These are phyloP conservation scores for Neurospora sp. DNA, from an alignment of 2,329 filamentous ascomycete genomes.

Conservation along the genomic window DNA sequence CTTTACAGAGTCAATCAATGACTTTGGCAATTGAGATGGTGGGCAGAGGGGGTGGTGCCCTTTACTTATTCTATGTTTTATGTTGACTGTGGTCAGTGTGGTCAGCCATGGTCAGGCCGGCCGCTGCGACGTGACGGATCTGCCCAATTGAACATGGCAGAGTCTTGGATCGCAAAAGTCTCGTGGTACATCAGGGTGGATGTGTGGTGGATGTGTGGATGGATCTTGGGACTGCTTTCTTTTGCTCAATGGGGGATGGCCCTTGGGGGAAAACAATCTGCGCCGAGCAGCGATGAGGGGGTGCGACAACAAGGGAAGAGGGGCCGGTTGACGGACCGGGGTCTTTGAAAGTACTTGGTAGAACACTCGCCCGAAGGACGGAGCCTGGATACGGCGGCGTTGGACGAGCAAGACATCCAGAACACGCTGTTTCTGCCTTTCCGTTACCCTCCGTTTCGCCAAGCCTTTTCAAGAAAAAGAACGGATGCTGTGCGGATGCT, in stretches of 20 bases:
- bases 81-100: constrained; percentile 2
- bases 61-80: constrained; percentile 16
- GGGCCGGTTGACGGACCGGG: constrained; percentile 14
- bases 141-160: constrained; percentile 14
- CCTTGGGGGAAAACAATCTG: neutral
- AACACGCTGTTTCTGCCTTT: neutral
- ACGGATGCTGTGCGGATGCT: neutral
- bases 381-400: constrained; percentile 5
- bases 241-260: neutral
- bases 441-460: neutral
- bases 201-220: constrained; percentile 4
- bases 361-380: constrained; percentile 7
- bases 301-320: constrained; percentile 11
- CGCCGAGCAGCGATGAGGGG: constrained; percentile 5
- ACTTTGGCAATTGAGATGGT: constrained; percentile 9
- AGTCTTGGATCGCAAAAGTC: constrained; percentile 10
- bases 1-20: constrained; percentile 12
- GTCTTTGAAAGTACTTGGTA: constrained; percentile 10
- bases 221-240: constrained; percentile 3
- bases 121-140: constrained; percentile 1
- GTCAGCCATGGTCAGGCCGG: constrained; percentile 14
- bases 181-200: constrained; percentile 16
- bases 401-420: constrained; percentile 7
- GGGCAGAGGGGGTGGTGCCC: constrained; percentile 13
- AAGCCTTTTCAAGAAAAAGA: neutral